Evolutionary conservation across 495 filamentous ascomycete genomes (phyloP).

Genomic region (Parathielavia appendiculata): DNA sequence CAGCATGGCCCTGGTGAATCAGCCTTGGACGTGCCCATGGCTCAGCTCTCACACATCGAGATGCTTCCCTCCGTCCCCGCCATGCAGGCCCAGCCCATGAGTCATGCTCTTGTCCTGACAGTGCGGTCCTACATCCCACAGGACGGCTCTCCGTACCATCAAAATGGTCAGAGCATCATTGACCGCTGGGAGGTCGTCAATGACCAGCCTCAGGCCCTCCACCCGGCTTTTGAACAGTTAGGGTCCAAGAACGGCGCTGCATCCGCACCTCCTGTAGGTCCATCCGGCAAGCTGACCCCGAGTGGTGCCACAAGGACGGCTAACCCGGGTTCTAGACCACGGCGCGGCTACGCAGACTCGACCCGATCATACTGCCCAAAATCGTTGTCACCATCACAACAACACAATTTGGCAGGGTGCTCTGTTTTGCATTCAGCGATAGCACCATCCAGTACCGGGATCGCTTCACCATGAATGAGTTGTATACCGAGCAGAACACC

Average conservation of each 20-base stretch:
- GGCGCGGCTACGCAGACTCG: slow-evolving; percentile 58
- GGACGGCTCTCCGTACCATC: slow-evolving; percentile 50
- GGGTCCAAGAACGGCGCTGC: slow-evolving; percentile 50
- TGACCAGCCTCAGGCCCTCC: slow-evolving; percentile 54
- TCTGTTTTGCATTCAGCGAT: slow-evolving; percentile 68
- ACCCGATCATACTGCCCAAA: slow-evolving; percentile 59
- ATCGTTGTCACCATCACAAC: slow-evolving; percentile 62
- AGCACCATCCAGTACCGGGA: slow-evolving; percentile 75
- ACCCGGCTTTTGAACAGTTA: slow-evolving; percentile 70
- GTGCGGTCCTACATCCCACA: slow-evolving; percentile 60
- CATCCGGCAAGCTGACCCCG: not conserved
- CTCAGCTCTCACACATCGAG: slow-evolving; percentile 60
- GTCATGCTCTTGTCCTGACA: slow-evolving; percentile 61
- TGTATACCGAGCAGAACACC: slow-evolving; percentile 57
- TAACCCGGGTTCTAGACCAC: slow-evolving; percentile 44
- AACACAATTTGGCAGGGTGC: slow-evolving; percentile 59
- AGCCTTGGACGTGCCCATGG: slow-evolving; percentile 48
- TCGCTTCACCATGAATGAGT: slow-evolving; percentile 58
- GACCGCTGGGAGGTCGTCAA: slow-evolving; percentile 71
- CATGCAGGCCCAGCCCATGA: slow-evolving; percentile 40
- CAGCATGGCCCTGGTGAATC: slow-evolving; percentile 40
- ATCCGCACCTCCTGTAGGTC: slow-evolving; percentile 40
- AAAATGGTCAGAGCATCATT: slow-evolving; percentile 61
- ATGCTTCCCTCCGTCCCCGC: slow-evolving; percentile 58
- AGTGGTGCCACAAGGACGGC: not conserved